Conservation (phyloP, 1,139 yeast species). For the Hansenula anomala region DNA sequence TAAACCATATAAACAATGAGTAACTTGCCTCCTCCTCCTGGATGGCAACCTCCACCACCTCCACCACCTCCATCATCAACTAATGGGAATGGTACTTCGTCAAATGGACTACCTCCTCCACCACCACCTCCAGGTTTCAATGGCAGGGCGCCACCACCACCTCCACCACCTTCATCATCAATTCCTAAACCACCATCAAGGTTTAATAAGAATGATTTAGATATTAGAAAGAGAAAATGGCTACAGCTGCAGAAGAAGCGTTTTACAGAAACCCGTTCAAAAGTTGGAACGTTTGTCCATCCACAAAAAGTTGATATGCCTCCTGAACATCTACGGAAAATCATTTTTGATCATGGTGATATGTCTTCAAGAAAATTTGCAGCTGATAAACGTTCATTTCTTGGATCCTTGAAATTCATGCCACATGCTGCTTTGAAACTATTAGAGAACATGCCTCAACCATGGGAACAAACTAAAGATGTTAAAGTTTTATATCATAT, state of each 20-base stretch:
- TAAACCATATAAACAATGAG: slow-evolving; percentile 6
- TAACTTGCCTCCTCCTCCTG: slow-evolving; percentile 20
- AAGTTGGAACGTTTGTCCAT: slow-evolving; percentile 37
- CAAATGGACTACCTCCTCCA: slow-evolving; percentile 11
- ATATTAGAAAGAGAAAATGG: slow-evolving; percentile 57
- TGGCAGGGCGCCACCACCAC: slow-evolving; percentile 22
- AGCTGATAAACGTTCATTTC: slow-evolving; percentile 81
- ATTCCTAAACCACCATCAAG: slow-evolving; percentile 24
- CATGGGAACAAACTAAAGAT: slow-evolving; percentile 89
- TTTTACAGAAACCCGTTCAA: slow-evolving; percentile 26
- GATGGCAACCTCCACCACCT: slow-evolving; percentile 15
- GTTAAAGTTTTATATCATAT: slow-evolving; percentile 86
- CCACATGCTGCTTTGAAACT: slow-evolving; percentile 93
- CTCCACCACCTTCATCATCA: slow-evolving; percentile 25
- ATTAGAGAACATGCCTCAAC: slow-evolving; percentile 96
- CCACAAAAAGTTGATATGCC: slow-evolving; percentile 83
- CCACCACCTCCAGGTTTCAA: slow-evolving; percentile 12
- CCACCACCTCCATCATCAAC: slow-evolving; percentile 10
- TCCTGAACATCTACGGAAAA: slow-evolving; percentile 86
- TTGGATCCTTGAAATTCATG: slow-evolving; percentile 90
- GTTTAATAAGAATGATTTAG: slow-evolving; percentile 25
- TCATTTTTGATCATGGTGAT: slow-evolving; percentile 82
- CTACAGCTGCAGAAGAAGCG: slow-evolving; percentile 57
- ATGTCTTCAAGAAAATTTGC: slow-evolving; percentile 75
- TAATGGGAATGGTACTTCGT: slow-evolving; percentile 2